These are phyloP conservation scores for Chaetoscypha palmicola DNA, from an alignment of 2,329 filamentous ascomycete genomes.

Conservation along the genomic window DNA sequence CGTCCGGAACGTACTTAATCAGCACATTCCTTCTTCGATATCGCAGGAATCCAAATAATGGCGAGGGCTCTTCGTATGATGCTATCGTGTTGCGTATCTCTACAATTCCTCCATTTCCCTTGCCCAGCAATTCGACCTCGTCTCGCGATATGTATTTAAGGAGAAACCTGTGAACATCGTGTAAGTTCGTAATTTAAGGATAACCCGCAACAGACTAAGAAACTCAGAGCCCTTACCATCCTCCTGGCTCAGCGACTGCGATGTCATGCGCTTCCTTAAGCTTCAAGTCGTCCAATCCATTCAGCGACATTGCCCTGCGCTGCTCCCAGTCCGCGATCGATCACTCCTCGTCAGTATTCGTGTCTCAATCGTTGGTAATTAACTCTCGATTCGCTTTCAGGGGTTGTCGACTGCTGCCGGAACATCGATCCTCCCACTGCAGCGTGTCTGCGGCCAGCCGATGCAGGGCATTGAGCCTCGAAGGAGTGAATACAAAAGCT, in stretches of 20 bases:
- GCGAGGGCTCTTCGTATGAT: slow-evolving; percentile 74
- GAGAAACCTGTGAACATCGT: slow-evolving; percentile 65
- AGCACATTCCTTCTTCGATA: slow-evolving; percentile 87
- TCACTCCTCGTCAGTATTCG: slow-evolving; percentile 8
- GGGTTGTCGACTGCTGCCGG: slow-evolving; percentile 20
- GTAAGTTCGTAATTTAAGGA: slow-evolving; percentile 13
- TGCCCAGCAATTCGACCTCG: slow-evolving; percentile 70
- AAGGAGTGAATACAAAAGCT: background rate
- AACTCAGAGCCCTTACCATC: slow-evolving; percentile 58
- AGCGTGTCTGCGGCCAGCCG: slow-evolving; percentile 22
- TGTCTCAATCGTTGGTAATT: slow-evolving; percentile 11
- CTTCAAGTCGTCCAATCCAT: slow-evolving; percentile 77
- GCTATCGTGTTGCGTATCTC: slow-evolving; percentile 76
- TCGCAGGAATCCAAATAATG: slow-evolving; percentile 84
- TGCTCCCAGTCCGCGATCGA: slow-evolving; percentile 8
- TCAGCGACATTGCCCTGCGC: slow-evolving; percentile 71
- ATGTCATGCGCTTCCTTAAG: slow-evolving; percentile 80
- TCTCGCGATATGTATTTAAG: slow-evolving; percentile 87
- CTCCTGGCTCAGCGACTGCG: slow-evolving; percentile 74
- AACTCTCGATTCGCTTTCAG: slow-evolving; percentile 21
- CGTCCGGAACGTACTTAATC: slow-evolving; percentile 87
- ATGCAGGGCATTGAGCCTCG: slow-evolving; percentile 13
- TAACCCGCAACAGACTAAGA: background rate
- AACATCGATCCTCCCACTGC: slow-evolving; percentile 26
- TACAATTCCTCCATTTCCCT: slow-evolving; percentile 72